Base-by-base conservation (phyloP, 2,329 filamentous ascomycete genomes). In the Colletotrichum sp. region DNA sequence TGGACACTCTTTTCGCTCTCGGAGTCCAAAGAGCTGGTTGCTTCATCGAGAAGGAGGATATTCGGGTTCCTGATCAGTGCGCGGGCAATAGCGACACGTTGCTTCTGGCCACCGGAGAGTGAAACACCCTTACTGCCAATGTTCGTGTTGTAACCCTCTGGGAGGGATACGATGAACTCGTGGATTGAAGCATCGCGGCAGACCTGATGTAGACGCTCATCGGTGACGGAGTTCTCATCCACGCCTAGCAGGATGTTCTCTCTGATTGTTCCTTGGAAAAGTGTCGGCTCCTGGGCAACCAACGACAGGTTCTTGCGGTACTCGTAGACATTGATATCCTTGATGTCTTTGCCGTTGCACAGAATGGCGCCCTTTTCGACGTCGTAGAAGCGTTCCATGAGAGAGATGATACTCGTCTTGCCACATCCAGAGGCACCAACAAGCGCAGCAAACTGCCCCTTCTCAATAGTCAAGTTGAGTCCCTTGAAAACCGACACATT, bases 311-410 rank as follows among this genome's bases (percentile, higher is more conserved):
- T 85, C 72, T 88, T 88, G 55, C 94, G 90, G 81, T 95, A 95
- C 21, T 89, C 85, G 76, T 88, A 88, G 0, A 93, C 87, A 71
- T 93, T 90, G 69, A 95, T 82, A 2, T 87, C 81, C 2, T 86
- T 82, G 59, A 96, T 91, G 79, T 93, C 89, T 67, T 87, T 86
- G 7, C 89, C 91, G 81, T 95, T 92, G 81, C 92, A 90, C 1
- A 92, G 86, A 70, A 97, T 92, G 7, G 87, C 85, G 7, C 95
- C 95, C 13, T 88, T 86, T 18, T 90, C 86, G 0, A 92, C 85
- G 55, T 95, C 91, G 82, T 96, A 96, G 84, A 96, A 96, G 16
- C 91, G 89, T 83, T 93, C 92, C 8, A 93, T 83, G 1, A 93
- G 84, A 69, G 89, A 88, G 44, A 96, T 90, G 59, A 95, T 92